Evolutionary conservation across 2,329 filamentous ascomycete species (phyloP).

Genomic region (Endoconidiophora laricicola): DNA sequence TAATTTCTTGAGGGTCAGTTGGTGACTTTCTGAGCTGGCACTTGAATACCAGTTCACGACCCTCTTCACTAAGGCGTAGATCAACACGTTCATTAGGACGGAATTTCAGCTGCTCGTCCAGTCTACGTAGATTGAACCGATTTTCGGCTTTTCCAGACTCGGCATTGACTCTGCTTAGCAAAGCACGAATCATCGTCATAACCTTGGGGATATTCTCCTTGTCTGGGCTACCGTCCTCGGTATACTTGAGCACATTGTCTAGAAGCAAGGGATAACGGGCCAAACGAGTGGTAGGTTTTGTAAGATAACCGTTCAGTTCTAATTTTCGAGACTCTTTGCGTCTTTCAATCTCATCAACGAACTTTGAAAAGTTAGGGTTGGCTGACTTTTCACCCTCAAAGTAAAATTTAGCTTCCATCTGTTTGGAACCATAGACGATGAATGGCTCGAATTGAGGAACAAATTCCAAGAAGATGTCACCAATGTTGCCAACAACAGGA

Average conservation of each 20-base stretch:
- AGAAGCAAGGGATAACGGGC: slow-evolving; percentile 85
- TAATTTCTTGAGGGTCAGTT: slow-evolving; percentile 76
- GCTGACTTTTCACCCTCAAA: slow-evolving; percentile 89
- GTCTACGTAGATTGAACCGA: slow-evolving; percentile 81
- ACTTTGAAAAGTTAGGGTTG: slow-evolving; percentile 72
- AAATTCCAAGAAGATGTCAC: slow-evolving; percentile 86
- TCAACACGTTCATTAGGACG: slow-evolving; percentile 81
- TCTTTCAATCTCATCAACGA: slow-evolving; percentile 91
- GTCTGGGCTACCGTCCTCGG: slow-evolving; percentile 64
- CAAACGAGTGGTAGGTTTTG: slow-evolving; percentile 88
- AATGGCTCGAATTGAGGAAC: slow-evolving; percentile 90
- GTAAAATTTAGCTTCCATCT: slow-evolving; percentile 92
- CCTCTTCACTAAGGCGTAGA: slow-evolving; percentile 83
- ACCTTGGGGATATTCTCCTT: slow-evolving; percentile 86
- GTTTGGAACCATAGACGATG: slow-evolving; percentile 88
- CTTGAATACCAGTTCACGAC: slow-evolving; percentile 86
- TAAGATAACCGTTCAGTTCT: slow-evolving; percentile 92
- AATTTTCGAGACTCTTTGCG: slow-evolving; percentile 93
- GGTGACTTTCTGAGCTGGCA: slow-evolving; percentile 84
- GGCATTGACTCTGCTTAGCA: slow-evolving; percentile 74
- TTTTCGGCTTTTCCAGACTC: slow-evolving; percentile 97
- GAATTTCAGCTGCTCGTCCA: slow-evolving; percentile 87
- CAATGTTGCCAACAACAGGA: slow-evolving; percentile 75
- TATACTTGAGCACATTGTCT: slow-evolving; percentile 84
- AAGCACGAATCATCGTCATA: slow-evolving; percentile 68